These are phyloP conservation scores for Diaporthe citriasiana DNA, from an alignment of 2,329 filamentous ascomycete genomes.

Conservation along the genomic window DNA sequence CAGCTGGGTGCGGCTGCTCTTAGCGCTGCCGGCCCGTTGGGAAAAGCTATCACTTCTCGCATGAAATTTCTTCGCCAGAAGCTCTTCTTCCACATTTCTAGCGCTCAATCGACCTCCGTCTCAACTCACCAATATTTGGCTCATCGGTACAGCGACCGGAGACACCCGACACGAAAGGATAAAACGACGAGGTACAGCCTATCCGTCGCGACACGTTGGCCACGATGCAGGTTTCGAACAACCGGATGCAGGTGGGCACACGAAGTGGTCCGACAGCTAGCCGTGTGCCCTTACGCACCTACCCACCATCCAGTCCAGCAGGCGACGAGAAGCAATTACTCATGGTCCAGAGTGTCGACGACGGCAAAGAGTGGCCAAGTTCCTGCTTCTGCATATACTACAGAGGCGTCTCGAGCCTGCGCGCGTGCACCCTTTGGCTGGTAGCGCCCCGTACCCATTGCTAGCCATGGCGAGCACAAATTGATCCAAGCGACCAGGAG, in stretches of 20 bases:
- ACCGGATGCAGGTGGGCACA: neutral
- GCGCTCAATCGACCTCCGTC: neutral
- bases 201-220: neutral
- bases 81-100: neutral
- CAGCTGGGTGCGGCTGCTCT: conserved; percentile 17
- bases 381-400: neutral
- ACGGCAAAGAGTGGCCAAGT: neutral
- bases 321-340: neutral
- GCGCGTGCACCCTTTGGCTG: too few species aligned
- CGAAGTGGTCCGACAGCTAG: too few species aligned
- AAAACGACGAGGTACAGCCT: neutral
- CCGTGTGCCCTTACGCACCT: neutral
- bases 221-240: neutral
- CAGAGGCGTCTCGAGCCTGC: neutral
- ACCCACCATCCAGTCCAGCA: neutral
- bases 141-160: neutral
- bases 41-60: neutral
- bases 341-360: neutral
- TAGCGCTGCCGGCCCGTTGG: conserved; percentile 26
- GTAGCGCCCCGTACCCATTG: neutral
- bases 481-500: neutral
- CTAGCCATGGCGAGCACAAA: neutral
- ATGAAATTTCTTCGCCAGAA: conserved; percentile 34
- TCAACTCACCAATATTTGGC: neutral
- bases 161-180: neutral